Base-by-base conservation (phyloP, 805 yeast species). In the Clavispora santaluciae region DNA sequence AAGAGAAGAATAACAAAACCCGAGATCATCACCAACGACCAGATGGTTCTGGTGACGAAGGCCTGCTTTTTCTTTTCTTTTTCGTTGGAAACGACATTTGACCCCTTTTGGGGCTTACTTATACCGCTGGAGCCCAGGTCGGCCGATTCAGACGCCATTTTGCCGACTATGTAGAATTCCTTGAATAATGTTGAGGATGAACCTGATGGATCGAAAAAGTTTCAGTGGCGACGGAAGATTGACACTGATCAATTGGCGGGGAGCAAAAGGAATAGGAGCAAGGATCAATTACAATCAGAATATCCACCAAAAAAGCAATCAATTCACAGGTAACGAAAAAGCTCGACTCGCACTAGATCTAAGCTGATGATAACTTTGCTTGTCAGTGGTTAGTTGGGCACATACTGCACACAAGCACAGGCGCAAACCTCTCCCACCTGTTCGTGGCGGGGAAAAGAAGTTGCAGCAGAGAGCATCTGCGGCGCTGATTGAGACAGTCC, bases 1-100 rank as follows among this genome's bases (percentile, higher is more conserved):
- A 86, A 81, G 36, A 90, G 67, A 20, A 85, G 72, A 28, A 75
- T 64, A 25, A 44, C 33, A 29, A 51, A 51, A 45, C 87, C 78
- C 62, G 89, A 84, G 45, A 93, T 83, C 97, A 93, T 90, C 13
- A 93, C 88, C 53, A 93, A 63, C 0, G 97, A 86, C 98, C 98
- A 93, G 36, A 86, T 70, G 3, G 98, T 83, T 51, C 99, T 79
- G 20, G 89, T 86, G 35, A 89, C 60, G 56, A 93, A 89, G 33
- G 90, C 84, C 64, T 82, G 90, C 51, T 81, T 83, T 66, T 86
- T 86, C 66, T 76, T 77, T 49, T 79, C 85, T 30, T 55, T 60
- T 47, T 78, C 83, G 47, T 66, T 67, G 28, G 42, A 45, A 4
- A 54, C 58, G n/a, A 30, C 18, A n/a, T 16, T 28, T 18, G 31